phyloP scores from a whole-genome alignment of 2,329 filamentous ascomycete genomes.

The Calonectria honghensis region DNA sequence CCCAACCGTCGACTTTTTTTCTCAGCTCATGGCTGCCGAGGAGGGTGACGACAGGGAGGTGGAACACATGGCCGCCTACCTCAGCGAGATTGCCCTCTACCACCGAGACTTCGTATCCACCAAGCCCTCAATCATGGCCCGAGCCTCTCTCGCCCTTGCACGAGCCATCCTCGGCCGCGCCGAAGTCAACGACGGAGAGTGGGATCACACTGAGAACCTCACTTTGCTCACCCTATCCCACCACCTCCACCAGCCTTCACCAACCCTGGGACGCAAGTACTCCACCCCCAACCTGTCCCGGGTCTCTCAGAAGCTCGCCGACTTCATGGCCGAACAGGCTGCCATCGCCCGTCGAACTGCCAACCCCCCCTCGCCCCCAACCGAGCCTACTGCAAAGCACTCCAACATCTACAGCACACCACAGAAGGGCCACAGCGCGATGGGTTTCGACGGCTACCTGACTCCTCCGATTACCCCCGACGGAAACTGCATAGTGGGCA shows the following conservation, averaged over 20 bases:
- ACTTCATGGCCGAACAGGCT: conserved; percentile 76
- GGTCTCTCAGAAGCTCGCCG: conserved; percentile 73
- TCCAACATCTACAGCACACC: conserved; percentile 84
- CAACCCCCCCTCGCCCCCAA: conserved; percentile 77
- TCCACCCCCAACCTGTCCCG: conserved; percentile 71
- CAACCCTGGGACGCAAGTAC: conserved; percentile 76
- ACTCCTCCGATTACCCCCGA: conserved; percentile 92
- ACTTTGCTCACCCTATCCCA: conserved; percentile 77
- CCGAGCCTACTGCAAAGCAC: conserved; percentile 71
- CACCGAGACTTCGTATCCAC: conserved; percentile 98
- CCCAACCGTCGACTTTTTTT: conserved; percentile 95
- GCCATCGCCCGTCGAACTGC: conserved; percentile 70
- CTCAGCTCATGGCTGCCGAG: conserved; percentile 90
- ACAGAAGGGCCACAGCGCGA: conserved; percentile 81
- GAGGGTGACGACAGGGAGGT: conserved; percentile 87
- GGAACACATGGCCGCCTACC: conserved; percentile 95
- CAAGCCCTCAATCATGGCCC: conserved; percentile 91
- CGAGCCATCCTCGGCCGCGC: conserved; percentile 89
- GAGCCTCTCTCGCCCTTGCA: conserved; percentile 89
- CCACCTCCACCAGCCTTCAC: conserved; percentile 75
- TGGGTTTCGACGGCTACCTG: conserved; percentile 83
- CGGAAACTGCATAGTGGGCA: conserved; percentile 72
- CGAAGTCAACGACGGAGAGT: conserved; percentile 84
- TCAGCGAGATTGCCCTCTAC: conserved; percentile 95
- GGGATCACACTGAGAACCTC: conserved; percentile 83